These are phyloP conservation scores for Phlegmacium glaucopus DNA, from an alignment of 768 basidiomycete genomes.

Conservation along the genomic window DNA sequence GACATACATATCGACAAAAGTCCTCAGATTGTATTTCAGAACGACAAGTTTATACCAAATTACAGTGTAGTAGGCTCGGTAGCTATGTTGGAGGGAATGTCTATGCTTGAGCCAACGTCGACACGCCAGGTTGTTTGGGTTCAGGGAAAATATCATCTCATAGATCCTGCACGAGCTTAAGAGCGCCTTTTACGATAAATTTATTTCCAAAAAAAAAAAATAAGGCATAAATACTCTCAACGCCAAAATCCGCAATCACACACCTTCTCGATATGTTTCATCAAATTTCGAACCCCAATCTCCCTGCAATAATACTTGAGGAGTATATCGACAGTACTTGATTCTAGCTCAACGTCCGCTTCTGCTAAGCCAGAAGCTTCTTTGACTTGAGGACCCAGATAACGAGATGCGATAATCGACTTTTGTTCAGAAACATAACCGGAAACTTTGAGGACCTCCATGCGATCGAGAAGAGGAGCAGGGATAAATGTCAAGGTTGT, in stretches of 20 bases:
- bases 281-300: conserved; percentile 93
- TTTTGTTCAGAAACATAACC: conserved; percentile 96
- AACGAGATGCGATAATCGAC: conserved; percentile 79
- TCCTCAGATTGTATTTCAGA: no score
- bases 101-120: conserved; percentile 1
- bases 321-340: conserved; percentile 75
- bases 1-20: no score
- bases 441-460: conserved; percentile 94
- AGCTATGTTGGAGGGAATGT: no score
- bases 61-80: no score
- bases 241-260: not conserved
- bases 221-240: no score
- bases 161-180: conserved; percentile 86
- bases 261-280: conserved; percentile 99
- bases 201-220: conserved; percentile 46
- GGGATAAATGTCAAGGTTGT: conserved; percentile 93
- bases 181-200: conserved; percentile 97
- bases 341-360: conserved; percentile 78
- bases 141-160: conserved; percentile 87
- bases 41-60: no score
- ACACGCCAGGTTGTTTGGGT: conserved; percentile 35
- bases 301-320: conserved; percentile 98
- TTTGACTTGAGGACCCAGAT: conserved; percentile 91
- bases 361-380: conserved; percentile 83
- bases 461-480: conserved; percentile 88